phyloP scores from a whole-genome alignment of 2,329 filamentous ascomycete species.

The Beauveria rudraprayagi region DNA sequence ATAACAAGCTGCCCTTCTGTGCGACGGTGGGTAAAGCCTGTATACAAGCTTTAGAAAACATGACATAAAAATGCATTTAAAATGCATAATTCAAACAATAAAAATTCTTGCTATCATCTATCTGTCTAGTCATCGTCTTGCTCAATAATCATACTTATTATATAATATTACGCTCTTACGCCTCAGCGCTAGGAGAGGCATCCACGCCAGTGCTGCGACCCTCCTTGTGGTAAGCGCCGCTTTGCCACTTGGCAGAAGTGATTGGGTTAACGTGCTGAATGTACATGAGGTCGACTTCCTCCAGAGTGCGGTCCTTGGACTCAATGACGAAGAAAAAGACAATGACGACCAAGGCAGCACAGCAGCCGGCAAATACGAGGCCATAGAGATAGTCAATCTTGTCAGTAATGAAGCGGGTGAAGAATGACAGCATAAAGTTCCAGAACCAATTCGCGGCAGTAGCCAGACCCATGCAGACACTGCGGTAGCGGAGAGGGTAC shows the following conservation, averaged over 20 bases:
- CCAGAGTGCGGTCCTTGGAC: constrained; percentile 61
- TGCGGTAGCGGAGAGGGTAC: constrained; percentile 51
- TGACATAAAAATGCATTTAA: background rate
- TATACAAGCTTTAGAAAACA: background rate
- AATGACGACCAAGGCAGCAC: constrained; percentile 51
- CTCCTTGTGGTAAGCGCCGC: background rate
- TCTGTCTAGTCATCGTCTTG: background rate
- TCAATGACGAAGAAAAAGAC: constrained; percentile 73
- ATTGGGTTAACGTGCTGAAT: constrained; percentile 42
- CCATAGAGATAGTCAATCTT: constrained; percentile 63
- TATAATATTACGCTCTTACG: background rate
- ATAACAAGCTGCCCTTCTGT: too few relatives aligned
- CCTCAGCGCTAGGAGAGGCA: background rate
- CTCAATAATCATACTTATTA: too few relatives aligned
- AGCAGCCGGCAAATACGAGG: constrained; percentile 63
- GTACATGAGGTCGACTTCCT: constrained; percentile 76
- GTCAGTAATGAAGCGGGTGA: constrained; percentile 65
- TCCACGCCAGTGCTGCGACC: background rate
- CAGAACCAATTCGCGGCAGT: constrained; percentile 55
- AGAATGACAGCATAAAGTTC: constrained; percentile 53
- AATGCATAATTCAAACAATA: background rate
- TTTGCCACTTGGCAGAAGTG: constrained; percentile 31
- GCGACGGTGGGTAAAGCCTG: too few relatives aligned
- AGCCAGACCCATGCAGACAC: constrained; percentile 46
- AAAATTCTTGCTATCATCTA: background rate